Evolutionary conservation across 139 green algal genomes (phyloP).

Genomic region (Tetraselmis striata): DNA sequence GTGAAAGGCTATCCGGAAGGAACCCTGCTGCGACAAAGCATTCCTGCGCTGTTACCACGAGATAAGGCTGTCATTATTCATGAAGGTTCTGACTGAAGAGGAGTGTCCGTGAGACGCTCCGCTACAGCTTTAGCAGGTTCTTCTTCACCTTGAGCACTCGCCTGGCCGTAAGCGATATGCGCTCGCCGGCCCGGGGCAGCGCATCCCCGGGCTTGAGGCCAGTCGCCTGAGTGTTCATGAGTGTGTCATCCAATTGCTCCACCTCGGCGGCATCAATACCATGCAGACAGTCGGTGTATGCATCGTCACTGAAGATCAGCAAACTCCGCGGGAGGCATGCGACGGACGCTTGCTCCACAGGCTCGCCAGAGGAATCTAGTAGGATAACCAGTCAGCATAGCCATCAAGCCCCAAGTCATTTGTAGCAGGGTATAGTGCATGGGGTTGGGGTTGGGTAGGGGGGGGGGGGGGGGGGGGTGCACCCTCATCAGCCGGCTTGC

Average conservation of each 20-base stretch:
- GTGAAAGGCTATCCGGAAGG: too few species aligned
- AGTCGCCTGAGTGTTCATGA: background rate
- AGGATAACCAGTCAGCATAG: too few species aligned
- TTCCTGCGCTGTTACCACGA: too few species aligned
- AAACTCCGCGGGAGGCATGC: conserved; percentile 39
- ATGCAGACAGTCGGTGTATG: conserved; percentile 50
- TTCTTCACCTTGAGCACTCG: conserved; percentile 22
- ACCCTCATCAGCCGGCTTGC: conserved; percentile 32
- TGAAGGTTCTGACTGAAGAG: too few species aligned
- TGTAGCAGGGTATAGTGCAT: too few species aligned
- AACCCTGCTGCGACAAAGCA: too few species aligned
- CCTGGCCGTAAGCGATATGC: conserved; percentile 41
- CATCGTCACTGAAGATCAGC: conserved; percentile 46
- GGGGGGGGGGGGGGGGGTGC: too few species aligned
- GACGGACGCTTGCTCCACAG: background rate
- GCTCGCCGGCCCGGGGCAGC: conserved; percentile 25
- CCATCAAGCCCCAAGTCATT: too few species aligned
- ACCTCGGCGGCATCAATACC: conserved; percentile 44
- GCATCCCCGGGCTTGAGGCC: background rate
- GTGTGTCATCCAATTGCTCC: conserved; percentile 2
- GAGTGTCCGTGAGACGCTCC: too few species aligned
- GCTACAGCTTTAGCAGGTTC: conserved; percentile 5
- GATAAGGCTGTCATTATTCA: too few species aligned
- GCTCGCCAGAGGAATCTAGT: too few species aligned
- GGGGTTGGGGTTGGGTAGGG: too few species aligned